A percentile compares a stretch with the other conserved stretches of the same genome.
Evolutionary conservation across 129 eudicot genomes (phyloP).

Genomic region (Helichrysum umbraculigerum): DNA sequence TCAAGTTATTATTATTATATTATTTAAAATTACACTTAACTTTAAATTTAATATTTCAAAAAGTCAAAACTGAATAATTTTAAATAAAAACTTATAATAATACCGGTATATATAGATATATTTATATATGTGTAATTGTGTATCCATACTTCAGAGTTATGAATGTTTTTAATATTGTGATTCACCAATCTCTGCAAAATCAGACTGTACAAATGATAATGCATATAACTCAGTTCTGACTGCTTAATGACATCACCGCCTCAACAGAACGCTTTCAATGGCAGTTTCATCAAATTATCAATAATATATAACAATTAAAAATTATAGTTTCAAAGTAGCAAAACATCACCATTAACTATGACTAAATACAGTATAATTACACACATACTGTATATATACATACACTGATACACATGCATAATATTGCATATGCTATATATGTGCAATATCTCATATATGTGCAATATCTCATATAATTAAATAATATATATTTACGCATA

Average conservation of each 20-base stretch:
- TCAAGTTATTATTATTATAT: not conserved
- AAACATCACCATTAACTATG: not conserved
- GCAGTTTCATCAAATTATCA: slow-evolving; percentile 8
- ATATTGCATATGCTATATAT: no score
- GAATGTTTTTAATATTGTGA: not conserved
- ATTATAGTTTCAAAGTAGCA: no score
- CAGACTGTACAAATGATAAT: slow-evolving; percentile 8
- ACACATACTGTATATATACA: not conserved
- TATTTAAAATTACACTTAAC: not conserved
- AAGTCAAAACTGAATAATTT: no score
- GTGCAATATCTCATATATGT: no score
- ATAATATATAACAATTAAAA: not conserved
- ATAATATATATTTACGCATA: not conserved
- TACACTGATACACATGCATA: not conserved
- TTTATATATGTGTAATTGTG: no score
- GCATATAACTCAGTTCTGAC: slow-evolving; percentile 3
- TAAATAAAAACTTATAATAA: no score
- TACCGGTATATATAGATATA: no score
- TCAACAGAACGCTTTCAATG: slow-evolving; percentile 3
- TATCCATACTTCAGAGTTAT: not conserved
- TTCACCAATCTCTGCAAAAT: slow-evolving; percentile 21
- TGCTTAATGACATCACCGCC: slow-evolving; percentile 6
- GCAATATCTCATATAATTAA: no score
- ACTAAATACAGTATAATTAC: not conserved
- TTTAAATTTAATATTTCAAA: no score